Conservation (phyloP, 306 rosid genomes). For the Quillaja saponaria region DNA sequence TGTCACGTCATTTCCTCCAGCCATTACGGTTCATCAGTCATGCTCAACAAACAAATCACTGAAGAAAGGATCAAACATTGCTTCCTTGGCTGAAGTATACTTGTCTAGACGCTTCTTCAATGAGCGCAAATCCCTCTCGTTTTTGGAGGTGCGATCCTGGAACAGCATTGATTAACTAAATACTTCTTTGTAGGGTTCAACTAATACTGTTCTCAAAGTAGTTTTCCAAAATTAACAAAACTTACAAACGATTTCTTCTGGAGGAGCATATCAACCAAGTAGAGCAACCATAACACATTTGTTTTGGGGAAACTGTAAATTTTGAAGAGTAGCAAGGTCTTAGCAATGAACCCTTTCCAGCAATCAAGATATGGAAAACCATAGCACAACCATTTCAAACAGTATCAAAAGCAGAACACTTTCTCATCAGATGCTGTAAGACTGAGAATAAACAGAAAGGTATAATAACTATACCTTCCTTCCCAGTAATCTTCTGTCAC, state of each 20-base stretch:
- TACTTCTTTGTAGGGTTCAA: neutral
- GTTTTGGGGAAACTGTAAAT: slow-evolving; percentile 75
- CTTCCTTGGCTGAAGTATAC: slow-evolving; percentile 80
- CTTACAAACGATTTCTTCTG: slow-evolving; percentile 90
- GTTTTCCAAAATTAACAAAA: slow-evolving; percentile 17
- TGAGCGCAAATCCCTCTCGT: slow-evolving; percentile 88
- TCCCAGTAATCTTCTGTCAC: slow-evolving; percentile 89
- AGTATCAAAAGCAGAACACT: too few relatives aligned
- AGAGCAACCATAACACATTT: slow-evolving; percentile 82
- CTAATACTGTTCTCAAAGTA: slow-evolving; percentile 14
- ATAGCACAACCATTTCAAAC: too few relatives aligned
- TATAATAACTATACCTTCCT: slow-evolving; percentile 61
- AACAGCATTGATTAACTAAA: slow-evolving; percentile 24
- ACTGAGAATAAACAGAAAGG: neutral
- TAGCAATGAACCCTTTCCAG: too few relatives aligned
- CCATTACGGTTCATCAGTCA: too few relatives aligned
- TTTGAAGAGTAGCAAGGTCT: slow-evolving; percentile 28
- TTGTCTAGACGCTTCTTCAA: slow-evolving; percentile 81
- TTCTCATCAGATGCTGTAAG: too few relatives aligned
- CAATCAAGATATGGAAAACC: too few relatives aligned
- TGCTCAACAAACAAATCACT: slow-evolving; percentile 46
- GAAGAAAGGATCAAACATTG: slow-evolving; percentile 73
- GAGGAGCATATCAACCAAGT: slow-evolving; percentile 80
- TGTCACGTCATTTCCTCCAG: too few relatives aligned
- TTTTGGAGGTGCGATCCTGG: slow-evolving; percentile 71